These are phyloP conservation scores for Sugiyamaella xylanicola DNA, from an alignment of 1,139 yeast genomes.

Conservation along the genomic window DNA sequence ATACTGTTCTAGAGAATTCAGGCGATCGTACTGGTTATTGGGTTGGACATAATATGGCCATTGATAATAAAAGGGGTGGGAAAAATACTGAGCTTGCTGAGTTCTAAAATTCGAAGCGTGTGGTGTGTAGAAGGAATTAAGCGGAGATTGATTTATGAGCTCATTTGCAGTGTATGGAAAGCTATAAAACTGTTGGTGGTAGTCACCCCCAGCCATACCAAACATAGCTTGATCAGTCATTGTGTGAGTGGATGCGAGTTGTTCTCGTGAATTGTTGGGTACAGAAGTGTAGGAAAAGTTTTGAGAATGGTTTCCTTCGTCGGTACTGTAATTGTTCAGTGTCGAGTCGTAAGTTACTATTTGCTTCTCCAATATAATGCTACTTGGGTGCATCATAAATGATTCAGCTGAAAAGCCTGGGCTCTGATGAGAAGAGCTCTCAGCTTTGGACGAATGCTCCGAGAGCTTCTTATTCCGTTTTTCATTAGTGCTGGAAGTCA, in stretches of 20 bases:
- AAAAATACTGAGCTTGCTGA: not conserved
- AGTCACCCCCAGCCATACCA: not conserved
- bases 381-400: too few relatives aligned
- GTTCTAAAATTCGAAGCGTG: not conserved
- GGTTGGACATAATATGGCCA: conserved; percentile 6
- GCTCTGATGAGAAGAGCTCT: not conserved
- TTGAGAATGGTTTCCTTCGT: not conserved
- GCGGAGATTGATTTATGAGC: not conserved
- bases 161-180: conserved; percentile 1
- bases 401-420: not conserved
- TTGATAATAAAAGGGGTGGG: not conserved
- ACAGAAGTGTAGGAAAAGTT: too few relatives aligned
- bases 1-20: not conserved
- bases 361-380: not conserved
- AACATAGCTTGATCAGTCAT: not conserved
- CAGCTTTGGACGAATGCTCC: not conserved
- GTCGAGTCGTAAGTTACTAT: not conserved
- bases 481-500: not conserved
- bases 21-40: conserved; percentile 3
- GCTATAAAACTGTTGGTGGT: conserved; percentile 1
- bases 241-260: too few relatives aligned
- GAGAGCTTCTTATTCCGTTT: not conserved
- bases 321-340: not conserved
- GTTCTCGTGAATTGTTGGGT: too few relatives aligned
- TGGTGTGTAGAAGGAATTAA: not conserved